Base-by-base conservation (phyloP, 2,329 filamentous ascomycete genomes). In the Talaromyces marneffei region DNA sequence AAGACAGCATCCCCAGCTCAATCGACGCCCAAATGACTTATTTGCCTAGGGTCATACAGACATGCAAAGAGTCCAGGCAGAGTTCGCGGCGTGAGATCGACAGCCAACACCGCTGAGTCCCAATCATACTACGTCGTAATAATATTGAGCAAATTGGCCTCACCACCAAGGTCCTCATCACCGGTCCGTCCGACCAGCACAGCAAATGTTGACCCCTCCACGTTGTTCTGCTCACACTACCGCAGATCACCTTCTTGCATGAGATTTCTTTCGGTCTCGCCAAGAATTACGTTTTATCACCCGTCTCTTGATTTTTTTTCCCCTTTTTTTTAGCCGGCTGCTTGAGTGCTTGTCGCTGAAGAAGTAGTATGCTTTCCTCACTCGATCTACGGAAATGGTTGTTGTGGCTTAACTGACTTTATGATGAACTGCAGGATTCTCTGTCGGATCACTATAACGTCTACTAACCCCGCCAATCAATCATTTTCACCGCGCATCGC, bases 141-240 rank as follows among this genome's bases (percentile, higher is more conserved):
- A 18, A 57, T 57, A n/a, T 33, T 56, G 18, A 23, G n/a, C 48
- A 33, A 33, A 52, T 12, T 27, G 48, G 10, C 7, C 56, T 55
- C 61, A 66, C 67, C 69, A 69, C 66, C 72, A 74, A 73, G 72
- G 72, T 74, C 70, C 57, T 56, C 61, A 60, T 23, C 48, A 52
- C n/a, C n/a, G 18, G 29, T 52, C 27, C 46, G 29, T 33, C 29
- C 48, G 48, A 52, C 48, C n/a, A 33, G 23, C 9, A 23, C 14
- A 8, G 37, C 27, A 48, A 33, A 37, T 14, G 60, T 62, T 61
- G 61, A 33, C 53, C 60, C 61, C 57, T 63, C 60, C 52, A n/a
- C 61, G 35, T 14, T 27, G 5, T n/a, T 31, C 31, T 39, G 56
- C 61, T 46, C 46, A 52, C 29, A 18, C 29, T 23, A 23, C 48